Percentiles rank a stretch among this genome's conserved stretches.
phyloP scores from a whole-genome alignment of 306 rosid genomes.

The Trifolium fragiferum region DNA sequence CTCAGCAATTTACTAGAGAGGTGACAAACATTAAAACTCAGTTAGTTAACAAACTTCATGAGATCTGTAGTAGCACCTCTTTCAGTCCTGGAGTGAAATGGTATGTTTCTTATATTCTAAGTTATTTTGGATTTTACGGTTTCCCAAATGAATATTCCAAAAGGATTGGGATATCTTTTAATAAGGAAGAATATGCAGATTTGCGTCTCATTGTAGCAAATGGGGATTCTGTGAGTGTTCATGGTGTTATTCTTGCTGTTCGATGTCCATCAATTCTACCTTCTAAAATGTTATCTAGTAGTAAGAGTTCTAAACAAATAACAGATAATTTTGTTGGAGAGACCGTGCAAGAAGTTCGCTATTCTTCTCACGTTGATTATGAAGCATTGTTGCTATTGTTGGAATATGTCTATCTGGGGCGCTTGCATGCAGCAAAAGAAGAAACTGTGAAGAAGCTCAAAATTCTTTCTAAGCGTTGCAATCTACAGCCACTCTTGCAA shows the following conservation, averaged over 20 bases:
- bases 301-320: slow-evolving; percentile 37
- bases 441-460: slow-evolving; percentile 66
- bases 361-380: slow-evolving; percentile 72
- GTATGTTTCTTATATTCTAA: slow-evolving; percentile 72
- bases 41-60: slow-evolving; percentile 57
- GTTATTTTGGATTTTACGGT: slow-evolving; percentile 75
- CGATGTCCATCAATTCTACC: slow-evolving; percentile 81
- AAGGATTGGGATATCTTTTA: slow-evolving; percentile 65
- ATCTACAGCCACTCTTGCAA: slow-evolving; percentile 63
- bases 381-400: slow-evolving; percentile 67
- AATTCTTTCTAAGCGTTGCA: slow-evolving; percentile 76
- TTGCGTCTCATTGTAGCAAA: slow-evolving; percentile 55
- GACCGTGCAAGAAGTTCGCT: slow-evolving; percentile 56
- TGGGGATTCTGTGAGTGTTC: slow-evolving; percentile 63
- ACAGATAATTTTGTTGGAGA: slow-evolving; percentile 30
- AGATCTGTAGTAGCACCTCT: slow-evolving; percentile 51
- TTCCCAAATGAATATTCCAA: slow-evolving; percentile 73
- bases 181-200: slow-evolving; percentile 64
- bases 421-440: slow-evolving; percentile 59
- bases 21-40: slow-evolving; percentile 51
- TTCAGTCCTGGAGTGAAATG: slow-evolving; percentile 69
- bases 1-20: slow-evolving; percentile 37
- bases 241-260: slow-evolving; percentile 72
- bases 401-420: slow-evolving; percentile 74
- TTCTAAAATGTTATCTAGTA: slow-evolving; percentile 38